phyloP scores from a whole-genome alignment of 441 rosid species.

The California macrophylla region DNA sequence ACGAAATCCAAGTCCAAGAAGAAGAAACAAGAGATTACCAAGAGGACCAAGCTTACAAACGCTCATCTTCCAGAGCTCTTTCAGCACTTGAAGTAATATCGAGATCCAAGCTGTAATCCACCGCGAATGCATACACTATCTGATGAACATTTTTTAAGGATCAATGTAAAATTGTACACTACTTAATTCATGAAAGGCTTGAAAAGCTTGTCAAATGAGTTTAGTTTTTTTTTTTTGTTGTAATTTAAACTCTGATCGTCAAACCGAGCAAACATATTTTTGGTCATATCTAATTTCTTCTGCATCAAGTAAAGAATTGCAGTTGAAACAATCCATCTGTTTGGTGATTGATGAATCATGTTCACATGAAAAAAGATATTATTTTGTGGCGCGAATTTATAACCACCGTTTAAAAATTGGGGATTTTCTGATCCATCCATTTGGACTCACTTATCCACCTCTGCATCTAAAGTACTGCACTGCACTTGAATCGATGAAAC shows the following conservation, averaged over 20 bases:
- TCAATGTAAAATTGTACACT: not conserved
- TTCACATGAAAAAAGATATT: not conserved
- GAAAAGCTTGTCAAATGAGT: too few relatives aligned
- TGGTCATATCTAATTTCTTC: too few relatives aligned
- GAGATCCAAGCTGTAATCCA: not conserved
- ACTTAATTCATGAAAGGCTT: not conserved
- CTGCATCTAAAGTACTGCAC: not conserved
- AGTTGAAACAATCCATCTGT: not conserved
- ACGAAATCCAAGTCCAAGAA: slow-evolving; percentile 55
- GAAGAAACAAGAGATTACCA: slow-evolving; percentile 72
- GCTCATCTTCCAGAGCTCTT: slow-evolving; percentile 85
- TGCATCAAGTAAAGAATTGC: not conserved
- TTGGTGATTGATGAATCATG: not conserved
- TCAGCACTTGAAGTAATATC: slow-evolving; percentile 26
- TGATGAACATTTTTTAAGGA: not conserved
- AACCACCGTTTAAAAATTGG: slow-evolving; percentile 6
- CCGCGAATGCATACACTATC: not conserved
- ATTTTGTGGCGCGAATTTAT: slow-evolving; percentile 7
- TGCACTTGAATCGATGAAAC: not conserved
- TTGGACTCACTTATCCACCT: not conserved
- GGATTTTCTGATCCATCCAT: slow-evolving; percentile 1
- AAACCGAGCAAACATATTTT: too few relatives aligned
- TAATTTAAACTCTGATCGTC: too few relatives aligned
- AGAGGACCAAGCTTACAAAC: slow-evolving; percentile 81
- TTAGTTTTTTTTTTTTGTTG: too few relatives aligned